Evolutionary conservation across 371 early-diverging fungal species (phyloP).

Genomic region (Mortierella sp.): DNA sequence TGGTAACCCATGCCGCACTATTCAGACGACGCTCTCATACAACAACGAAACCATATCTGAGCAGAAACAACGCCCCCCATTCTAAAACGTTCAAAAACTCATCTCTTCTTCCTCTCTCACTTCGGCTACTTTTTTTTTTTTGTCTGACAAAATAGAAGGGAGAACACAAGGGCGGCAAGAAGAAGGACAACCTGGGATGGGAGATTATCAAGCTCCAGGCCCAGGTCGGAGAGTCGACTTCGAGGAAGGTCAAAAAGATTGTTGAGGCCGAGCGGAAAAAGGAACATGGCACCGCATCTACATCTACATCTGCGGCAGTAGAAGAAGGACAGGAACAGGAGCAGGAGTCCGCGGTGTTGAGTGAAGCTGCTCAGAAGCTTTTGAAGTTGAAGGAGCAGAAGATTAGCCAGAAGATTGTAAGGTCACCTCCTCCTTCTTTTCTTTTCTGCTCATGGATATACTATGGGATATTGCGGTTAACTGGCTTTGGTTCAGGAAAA

Average conservation of each 20-base stretch:
- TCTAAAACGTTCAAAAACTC: neutral
- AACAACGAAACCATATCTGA: neutral
- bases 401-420: conserved; percentile 59
- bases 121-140: too few relatives aligned
- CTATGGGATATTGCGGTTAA: too few relatives aligned
- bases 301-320: conserved; percentile 14
- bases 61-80: neutral
- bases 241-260: conserved; percentile 51
- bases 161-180: conserved; percentile 36
- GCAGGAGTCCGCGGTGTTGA: conserved; percentile 21
- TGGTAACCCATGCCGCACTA: neutral
- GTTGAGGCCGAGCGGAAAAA: conserved; percentile 43
- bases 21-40: neutral
- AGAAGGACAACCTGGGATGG: conserved; percentile 50
- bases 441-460: neutral
- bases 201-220: conserved; percentile 54
- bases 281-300: neutral
- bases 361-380: conserved; percentile 31
- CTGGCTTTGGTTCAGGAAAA: too few relatives aligned
- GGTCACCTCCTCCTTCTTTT: neutral
- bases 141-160: neutral
- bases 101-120: neutral
- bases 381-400: conserved; percentile 59
- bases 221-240: conserved; percentile 60
- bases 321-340: conserved; percentile 39